A percentile compares a stretch with the other conserved stretches of the same genome.
These are phyloP conservation scores for Dictyostelium firmibasis DNA, from an alignment of 78 protist genomes.

Conservation along the genomic window DNA sequence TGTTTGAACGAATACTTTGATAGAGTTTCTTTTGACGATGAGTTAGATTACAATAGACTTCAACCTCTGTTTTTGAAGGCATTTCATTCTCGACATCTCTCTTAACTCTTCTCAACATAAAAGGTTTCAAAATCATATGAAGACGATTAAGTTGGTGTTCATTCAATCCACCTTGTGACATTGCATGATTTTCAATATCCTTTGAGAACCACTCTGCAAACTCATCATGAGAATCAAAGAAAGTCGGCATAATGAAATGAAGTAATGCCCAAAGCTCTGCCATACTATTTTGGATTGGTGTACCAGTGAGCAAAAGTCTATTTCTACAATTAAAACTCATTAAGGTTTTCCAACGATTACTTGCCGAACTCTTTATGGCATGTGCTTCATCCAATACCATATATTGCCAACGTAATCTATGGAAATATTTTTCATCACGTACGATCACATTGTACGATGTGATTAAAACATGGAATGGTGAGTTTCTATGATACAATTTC, in stretches of 20 bases:
- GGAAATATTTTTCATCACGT: slow-evolving; percentile 87
- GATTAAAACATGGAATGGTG: slow-evolving; percentile 92
- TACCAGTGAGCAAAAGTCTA: slow-evolving; percentile 97
- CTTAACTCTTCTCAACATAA: slow-evolving; percentile 96
- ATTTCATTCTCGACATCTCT: slow-evolving; percentile 94
- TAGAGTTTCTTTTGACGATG: slow-evolving; percentile 89
- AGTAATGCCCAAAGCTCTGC: slow-evolving; percentile 95
- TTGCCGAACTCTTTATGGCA: slow-evolving; percentile 88
- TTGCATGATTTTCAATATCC: slow-evolving; percentile 70
- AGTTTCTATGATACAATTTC: slow-evolving; percentile 89
- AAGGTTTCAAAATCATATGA: slow-evolving; percentile 96
- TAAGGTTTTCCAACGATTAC: slow-evolving; percentile 89
- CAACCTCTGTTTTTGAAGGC: slow-evolving; percentile 89
- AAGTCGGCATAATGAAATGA: slow-evolving; percentile 95
- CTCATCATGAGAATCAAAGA: slow-evolving; percentile 89
- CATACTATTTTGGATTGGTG: slow-evolving; percentile 93
- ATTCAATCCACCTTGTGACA: slow-evolving; percentile 69
- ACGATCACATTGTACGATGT: slow-evolving; percentile 85
- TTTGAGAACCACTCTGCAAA: slow-evolving; percentile 95
- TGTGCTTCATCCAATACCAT: slow-evolving; percentile 99
- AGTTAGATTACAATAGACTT: slow-evolving; percentile 82
- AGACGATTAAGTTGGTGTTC: slow-evolving; percentile 89
- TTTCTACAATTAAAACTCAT: slow-evolving; percentile 87
- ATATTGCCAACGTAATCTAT: slow-evolving; percentile 85
- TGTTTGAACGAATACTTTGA: slow-evolving; percentile 57